Base-by-base conservation (phyloP, 805 yeast species). In the Saccharomycopsis guyanensis region DNA sequence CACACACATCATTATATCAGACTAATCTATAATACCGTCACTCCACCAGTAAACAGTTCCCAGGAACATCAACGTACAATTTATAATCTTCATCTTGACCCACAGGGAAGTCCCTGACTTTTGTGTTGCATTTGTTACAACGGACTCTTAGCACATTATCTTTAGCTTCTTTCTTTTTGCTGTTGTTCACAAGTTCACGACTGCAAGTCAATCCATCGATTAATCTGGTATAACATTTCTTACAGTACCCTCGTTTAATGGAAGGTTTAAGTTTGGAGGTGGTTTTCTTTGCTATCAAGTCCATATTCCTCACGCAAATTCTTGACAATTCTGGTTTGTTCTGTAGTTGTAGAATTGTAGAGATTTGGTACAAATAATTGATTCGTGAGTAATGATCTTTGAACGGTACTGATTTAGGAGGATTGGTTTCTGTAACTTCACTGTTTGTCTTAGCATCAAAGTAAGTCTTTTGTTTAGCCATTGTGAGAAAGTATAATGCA, bases 321-420 rank as follows among this genome's bases (percentile, higher is more conserved):
- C 53, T 18, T n/a, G 52, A 44, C 3, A 39, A 12, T 13, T 43
- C 43, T 7, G 42, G 15, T 4, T 38, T 12, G 27, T 34, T 25
- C n/a, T 29, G 24, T 4, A 43, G 12, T 12, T 22, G 22, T 10
- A 25, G 24, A 16, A 31, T 16, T 3, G 46, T 31, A 7, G 52
- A 47, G 10, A 47, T 23, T 22, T 50, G 53, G 24, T 36, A 50
- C 5, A 50, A 29, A 24, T 47, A 50, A 23, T 47, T 50, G 3
- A 50, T 43, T 31, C 52, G 37, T 7, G 38, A 23, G 20, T 39
- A 50, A 25, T 50, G 50, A 25, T 44, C 47, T 31, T 47, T 46
- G 33, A 37, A 38, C 13, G 37, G 50, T 13, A 46, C 23, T 23
- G 18, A 6, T 37, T 42, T 46, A 2, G 50, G 50, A 16, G 45